A percentile compares a stretch with the other conserved stretches of the same genome.
These are phyloP conservation scores for Phyllosticta citriasiana DNA, from an alignment of 2,329 filamentous ascomycete genomes.

Conservation along the genomic window DNA sequence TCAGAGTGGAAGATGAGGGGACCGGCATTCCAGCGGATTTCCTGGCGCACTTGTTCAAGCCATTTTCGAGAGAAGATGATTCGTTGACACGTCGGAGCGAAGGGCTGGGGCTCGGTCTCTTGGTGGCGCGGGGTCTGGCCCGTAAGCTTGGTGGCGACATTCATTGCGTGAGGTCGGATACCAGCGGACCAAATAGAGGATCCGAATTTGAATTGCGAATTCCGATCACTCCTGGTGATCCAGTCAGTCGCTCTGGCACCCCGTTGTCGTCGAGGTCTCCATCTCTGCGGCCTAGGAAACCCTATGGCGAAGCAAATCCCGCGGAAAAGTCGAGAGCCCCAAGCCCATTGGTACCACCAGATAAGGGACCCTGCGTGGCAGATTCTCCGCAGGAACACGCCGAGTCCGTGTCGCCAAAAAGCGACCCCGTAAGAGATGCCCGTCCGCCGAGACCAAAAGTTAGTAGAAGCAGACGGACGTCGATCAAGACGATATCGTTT, in stretches of 20 bases:
- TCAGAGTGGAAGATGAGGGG: constrained; percentile 56
- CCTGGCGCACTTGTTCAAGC: constrained; percentile 56
- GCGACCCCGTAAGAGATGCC: constrained; percentile 2
- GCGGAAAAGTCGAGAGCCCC: not conserved
- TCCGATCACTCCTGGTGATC: constrained; percentile 46
- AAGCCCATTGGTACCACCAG: not conserved
- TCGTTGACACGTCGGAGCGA: constrained; percentile 58
- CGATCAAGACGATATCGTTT: constrained; percentile 26
- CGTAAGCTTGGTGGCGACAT: constrained; percentile 60
- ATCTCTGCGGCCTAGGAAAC: constrained; percentile 8
- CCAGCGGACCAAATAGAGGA: constrained; percentile 49
- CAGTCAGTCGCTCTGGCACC: constrained; percentile 11
- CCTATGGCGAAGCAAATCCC: constrained; percentile 4
- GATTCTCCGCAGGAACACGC: not conserved
- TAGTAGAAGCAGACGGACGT: constrained; percentile 11
- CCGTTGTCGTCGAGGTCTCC: constrained; percentile 4
- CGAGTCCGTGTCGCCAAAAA: not conserved
- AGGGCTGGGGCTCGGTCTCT: constrained; percentile 56
- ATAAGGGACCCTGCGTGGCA: not conserved
- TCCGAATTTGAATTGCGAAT: constrained; percentile 61
- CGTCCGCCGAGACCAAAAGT: constrained; percentile 14
- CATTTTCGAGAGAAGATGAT: constrained; percentile 59
- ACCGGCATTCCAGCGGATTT: constrained; percentile 59
- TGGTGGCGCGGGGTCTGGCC: constrained; percentile 63
- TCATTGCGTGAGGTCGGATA: constrained; percentile 52